Base-by-base conservation (phyloP, 2,329 filamentous ascomycete genomes). In the Ceratocystis cacaofunesta region DNA sequence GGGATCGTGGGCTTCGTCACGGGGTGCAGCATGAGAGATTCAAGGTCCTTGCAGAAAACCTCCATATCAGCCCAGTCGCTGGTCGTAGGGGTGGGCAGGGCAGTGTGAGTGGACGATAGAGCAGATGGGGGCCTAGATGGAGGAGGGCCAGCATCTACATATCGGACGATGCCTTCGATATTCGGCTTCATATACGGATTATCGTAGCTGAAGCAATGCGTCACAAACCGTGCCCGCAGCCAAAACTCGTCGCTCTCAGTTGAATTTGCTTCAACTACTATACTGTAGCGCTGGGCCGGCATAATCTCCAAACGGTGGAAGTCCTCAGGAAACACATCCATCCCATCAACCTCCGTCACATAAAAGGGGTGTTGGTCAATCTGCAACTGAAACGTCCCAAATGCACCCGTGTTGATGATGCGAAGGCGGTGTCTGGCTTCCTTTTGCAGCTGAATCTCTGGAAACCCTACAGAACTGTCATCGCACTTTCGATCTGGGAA, bases 321-420 rank as follows among this genome's bases (percentile, higher is more conserved):
- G 1, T 81, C 76, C 3, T 77, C 75, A 0, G 87, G 84, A 66
- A 84, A 78, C 1, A 88, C 82, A 44, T 83, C 81, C 1, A 85
- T 83, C 17, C 87, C 87, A 70, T 90, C 87, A 0, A 88, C 84
- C 71, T 90, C 87, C 8, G 87, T 83, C 58, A 90, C 76, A 43
- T 76, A 77, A 72, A 88, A 84, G 0, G 76, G 72, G 69, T 90
- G 87, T 62, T 83, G 81, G 69, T 90, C 87, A 58, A 90, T 78
- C 71, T 83, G 84, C 32, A 90, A 79, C 70, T 90, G 86, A 68
- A 90, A 87, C 71, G 85, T 84, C 1, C 86, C 85, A 70, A 89
- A 88, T 0, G 84, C 85, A 10, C 85, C 87, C 7, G 86, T 81
- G 68, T 90, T 90, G 68, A 88, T 77, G 69, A 90, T 79, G 15